Base-by-base conservation (phyloP, 2,329 filamentous ascomycete genomes). In the Fusarium sororula region DNA sequence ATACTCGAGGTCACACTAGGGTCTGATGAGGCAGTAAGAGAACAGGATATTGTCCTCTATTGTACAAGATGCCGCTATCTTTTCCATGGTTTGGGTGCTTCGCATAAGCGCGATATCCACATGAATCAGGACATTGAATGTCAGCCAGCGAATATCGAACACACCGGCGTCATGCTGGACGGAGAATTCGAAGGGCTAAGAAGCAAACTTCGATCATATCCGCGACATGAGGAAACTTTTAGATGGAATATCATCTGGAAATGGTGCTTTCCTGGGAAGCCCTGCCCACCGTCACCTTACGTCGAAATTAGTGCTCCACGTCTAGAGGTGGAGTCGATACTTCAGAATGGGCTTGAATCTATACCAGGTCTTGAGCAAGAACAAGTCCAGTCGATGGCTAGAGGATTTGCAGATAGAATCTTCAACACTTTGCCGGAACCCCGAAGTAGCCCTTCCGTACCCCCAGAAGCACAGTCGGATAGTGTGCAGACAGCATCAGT, bases 271-370 rank as follows among this genome's bases (percentile, higher is more conserved):
- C 45, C 45, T 3, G 26, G 10, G 20, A 12, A 12, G 1, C 7
- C 5, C 10, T 5, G 20, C 4, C 45, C 47, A 30, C 3, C 3
- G 4, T 50, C 47, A 5, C 47, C 47, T 1, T 17, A 50, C 10
- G 14, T n/a, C 3, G 47, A 50, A 3, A 50, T 30, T 3, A n/a
- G 5, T 17, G 10, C n/a, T 12, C 20, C 47, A n/a, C 47, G 28
- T 17, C 6, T 3, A 9, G 6, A 50, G 1, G 7, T 50, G 10
- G 6, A 30, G 13, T 22, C 4, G 13, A 30, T 30, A 12, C 6
- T 30, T 2, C 9, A 30, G 3, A 1, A 28, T 4, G 45, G 7
- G 14, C 26, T 30, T 30, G 13, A 0, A n/a, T 48, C 45, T 15
- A 10, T 22, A 28, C 18, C 10, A 10, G 12, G 7, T 4, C 24